Percentiles rank a stretch among this genome's conserved stretches.
phyloP scores from a whole-genome alignment of 2,329 filamentous ascomycete genomes.

The Ceratocystis huliohia region DNA sequence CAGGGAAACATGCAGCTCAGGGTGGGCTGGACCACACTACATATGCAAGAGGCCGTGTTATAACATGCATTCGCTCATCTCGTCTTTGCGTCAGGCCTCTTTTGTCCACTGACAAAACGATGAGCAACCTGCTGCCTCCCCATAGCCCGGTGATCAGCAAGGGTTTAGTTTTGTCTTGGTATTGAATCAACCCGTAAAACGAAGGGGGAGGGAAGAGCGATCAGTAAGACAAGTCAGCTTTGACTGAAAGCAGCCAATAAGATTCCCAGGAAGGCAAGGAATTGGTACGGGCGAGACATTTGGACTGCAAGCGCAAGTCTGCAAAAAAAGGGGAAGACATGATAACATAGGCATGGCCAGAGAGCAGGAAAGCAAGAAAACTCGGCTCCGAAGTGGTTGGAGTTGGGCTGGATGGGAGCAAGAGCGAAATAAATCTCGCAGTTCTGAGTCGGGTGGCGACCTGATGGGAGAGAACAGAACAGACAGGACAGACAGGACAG shows the following conservation, averaged over 20 bases:
- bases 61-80: neutral
- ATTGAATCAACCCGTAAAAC: neutral
- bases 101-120: neutral
- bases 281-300: neutral
- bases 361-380: neutral
- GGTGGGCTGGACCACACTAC: neutral
- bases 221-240: neutral
- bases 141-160: neutral
- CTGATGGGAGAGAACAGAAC: neutral
- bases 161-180: neutral
- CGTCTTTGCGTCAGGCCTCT: neutral
- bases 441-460: neutral
- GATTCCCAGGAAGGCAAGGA: neutral
- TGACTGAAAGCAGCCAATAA: neutral
- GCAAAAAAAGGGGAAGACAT: neutral
- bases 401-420: neutral
- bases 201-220: neutral
- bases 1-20: neutral
- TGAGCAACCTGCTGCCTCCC: neutral
- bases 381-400: neutral
- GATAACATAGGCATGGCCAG: too few relatives aligned
- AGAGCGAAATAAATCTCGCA: neutral
- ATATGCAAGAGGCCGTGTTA: neutral
- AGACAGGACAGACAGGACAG: neutral
- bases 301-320: neutral